Evolutionary conservation across 2,329 filamentous ascomycete species (phyloP).

Genomic region (Ambrosiella beaveri): DNA sequence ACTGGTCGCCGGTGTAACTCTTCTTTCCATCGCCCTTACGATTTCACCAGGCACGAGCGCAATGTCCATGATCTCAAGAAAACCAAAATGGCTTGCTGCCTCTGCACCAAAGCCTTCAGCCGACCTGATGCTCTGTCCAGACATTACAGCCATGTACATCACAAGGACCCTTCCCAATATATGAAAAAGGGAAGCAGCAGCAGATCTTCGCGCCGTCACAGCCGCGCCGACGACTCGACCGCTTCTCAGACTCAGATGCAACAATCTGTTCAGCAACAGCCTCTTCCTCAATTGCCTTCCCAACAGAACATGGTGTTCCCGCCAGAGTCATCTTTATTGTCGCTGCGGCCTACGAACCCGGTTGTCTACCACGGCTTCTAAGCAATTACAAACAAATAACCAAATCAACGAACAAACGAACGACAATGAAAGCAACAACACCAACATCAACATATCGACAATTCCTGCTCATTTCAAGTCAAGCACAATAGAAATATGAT

Average conservation of each 20-base stretch:
- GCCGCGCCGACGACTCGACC: not conserved
- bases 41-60: conserved; percentile 88
- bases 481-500: too few species aligned
- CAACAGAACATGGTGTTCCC: too few species aligned
- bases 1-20: conserved; percentile 69
- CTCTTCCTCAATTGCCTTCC: too few species aligned
- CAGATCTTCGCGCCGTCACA: not conserved
- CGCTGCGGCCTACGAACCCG: too few species aligned
- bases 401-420: too few species aligned
- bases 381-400: too few species aligned
- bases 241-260: not conserved
- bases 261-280: not conserved
- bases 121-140: conserved; percentile 85
- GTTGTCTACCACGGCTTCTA: too few species aligned
- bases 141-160: conserved; percentile 88
- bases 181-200: conserved; percentile 16
- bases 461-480: too few species aligned
- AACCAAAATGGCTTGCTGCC: conserved; percentile 80
- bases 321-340: too few species aligned
- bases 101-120: conserved; percentile 95
- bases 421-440: too few species aligned
- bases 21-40: conserved; percentile 78
- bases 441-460: too few species aligned
- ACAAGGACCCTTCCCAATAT: conserved; percentile 65
- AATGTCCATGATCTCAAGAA: conserved; percentile 93